Conservation (phyloP, 1,139 yeast species). For the Hyphopichia khmerensis region DNA sequence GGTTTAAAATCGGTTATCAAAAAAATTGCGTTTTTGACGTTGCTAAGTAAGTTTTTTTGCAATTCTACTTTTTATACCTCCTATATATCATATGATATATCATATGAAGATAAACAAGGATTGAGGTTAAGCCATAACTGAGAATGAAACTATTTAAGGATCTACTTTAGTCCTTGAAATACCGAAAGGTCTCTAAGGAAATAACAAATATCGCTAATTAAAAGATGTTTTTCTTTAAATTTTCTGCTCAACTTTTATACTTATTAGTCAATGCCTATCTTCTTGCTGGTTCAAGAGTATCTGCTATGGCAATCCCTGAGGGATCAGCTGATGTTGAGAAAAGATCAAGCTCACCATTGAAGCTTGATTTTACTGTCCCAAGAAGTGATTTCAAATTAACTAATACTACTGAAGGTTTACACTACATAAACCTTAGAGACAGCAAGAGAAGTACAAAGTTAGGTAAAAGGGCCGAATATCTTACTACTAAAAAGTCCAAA, state of each 20-base stretch:
- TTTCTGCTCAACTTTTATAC: neutral
- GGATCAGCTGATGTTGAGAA: neutral
- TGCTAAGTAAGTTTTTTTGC: too few relatives aligned
- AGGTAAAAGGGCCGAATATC: neutral
- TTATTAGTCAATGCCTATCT: neutral
- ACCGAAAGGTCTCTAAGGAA: too few relatives aligned
- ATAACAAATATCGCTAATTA: too few relatives aligned
- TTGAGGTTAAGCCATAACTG: too few relatives aligned
- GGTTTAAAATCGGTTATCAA: too few relatives aligned
- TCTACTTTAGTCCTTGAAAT: too few relatives aligned
- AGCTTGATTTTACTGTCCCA: neutral
- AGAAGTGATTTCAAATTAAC: neutral
- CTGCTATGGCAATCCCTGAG: neutral
- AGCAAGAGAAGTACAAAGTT: neutral
- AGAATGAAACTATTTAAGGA: too few relatives aligned
- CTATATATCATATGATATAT: too few relatives aligned
- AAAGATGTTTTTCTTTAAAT: neutral
- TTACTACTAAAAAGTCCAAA: neutral
- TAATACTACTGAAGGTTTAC: neutral
- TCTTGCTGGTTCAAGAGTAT: neutral
- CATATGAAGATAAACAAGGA: too few relatives aligned
- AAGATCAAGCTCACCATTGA: neutral
- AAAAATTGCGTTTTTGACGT: too few relatives aligned
- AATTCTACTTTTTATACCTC: too few relatives aligned
- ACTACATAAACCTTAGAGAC: neutral